These are phyloP conservation scores for Ceratocystis ficicola DNA, from an alignment of 2,329 filamentous ascomycete genomes.

Conservation along the genomic window DNA sequence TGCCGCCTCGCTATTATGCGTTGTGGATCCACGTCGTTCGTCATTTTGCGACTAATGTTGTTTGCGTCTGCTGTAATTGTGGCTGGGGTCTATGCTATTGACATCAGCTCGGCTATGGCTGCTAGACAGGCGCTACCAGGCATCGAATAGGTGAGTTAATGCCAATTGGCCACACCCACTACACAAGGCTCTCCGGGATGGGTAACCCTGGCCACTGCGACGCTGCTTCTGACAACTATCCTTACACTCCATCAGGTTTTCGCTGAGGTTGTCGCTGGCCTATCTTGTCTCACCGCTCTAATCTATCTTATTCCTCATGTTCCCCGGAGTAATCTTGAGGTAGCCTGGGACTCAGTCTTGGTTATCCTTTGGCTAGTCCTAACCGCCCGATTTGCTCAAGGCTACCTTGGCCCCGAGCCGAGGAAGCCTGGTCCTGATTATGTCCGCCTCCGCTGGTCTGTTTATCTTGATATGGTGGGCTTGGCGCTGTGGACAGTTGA, in stretches of 20 bases:
- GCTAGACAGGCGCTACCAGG: slow-evolving; percentile 11
- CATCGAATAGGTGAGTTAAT: slow-evolving; percentile 18
- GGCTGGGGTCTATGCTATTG: slow-evolving; percentile 19
- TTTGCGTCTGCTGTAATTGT: slow-evolving; percentile 19
- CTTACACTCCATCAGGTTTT: slow-evolving; percentile 6
- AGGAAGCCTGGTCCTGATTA: slow-evolving; percentile 18
- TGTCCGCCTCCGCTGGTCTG: slow-evolving; percentile 19
- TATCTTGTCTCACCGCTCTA: slow-evolving; percentile 17
- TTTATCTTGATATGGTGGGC: slow-evolving; percentile 19
- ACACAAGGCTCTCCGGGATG: background rate
- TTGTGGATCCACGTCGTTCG: slow-evolving; percentile 15
- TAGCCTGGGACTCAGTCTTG: slow-evolving; percentile 19
- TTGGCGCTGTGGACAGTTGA: slow-evolving; percentile 19
- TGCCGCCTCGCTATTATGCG: slow-evolving; percentile 4
- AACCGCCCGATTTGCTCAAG: slow-evolving; percentile 16
- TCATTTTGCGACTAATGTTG: slow-evolving; percentile 17
- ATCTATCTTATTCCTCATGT: slow-evolving; percentile 21
- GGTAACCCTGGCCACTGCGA: background rate
- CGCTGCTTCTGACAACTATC: background rate
- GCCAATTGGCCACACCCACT: background rate
- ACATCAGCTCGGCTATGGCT: slow-evolving; percentile 16
- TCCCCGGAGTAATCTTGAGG: slow-evolving; percentile 14
- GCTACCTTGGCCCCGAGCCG: slow-evolving; percentile 17
- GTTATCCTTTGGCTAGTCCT: slow-evolving; percentile 21
- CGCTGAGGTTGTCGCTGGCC: slow-evolving; percentile 17